Percentiles rank a stretch among this genome's conserved stretches.
These are phyloP conservation scores for Wolfiporia cocos DNA, from an alignment of 1,284 basidiomycete species.

Conservation along the genomic window DNA sequence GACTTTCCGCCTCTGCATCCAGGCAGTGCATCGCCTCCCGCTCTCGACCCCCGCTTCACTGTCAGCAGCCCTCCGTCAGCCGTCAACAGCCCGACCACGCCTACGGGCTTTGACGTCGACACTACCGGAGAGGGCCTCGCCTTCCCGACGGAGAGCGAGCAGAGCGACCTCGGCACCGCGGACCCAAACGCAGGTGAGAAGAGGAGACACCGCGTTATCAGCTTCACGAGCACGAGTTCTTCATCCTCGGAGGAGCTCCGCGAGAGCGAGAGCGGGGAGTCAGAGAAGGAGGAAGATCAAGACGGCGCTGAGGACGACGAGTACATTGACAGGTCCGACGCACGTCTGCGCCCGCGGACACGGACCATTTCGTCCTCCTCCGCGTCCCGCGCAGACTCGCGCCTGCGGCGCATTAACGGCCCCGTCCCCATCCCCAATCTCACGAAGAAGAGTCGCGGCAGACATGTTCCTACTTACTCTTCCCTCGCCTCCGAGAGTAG, in stretches of 20 bases:
- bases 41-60: conserved; percentile 21
- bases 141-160: too few species aligned
- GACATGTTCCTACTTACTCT: conserved; percentile 58
- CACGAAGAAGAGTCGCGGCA: conserved; percentile 67
- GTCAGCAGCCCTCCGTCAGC: conserved; percentile 5
- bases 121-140: too few species aligned
- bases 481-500: conserved; percentile 33
- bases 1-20: conserved; percentile 17
- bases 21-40: conserved; percentile 9
- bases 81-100: conserved; percentile 6
- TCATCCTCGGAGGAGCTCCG: conserved; percentile 9
- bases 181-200: too few species aligned
- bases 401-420: conserved; percentile 28
- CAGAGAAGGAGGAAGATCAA: conserved; percentile 21
- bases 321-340: conserved; percentile 26
- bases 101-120: too few species aligned
- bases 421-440: conserved; percentile 69
- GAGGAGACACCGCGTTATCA: conserved; percentile 17
- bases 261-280: conserved; percentile 20
- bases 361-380: conserved; percentile 11
- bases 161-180: too few species aligned
- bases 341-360: conserved; percentile 21
- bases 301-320: conserved; percentile 24
- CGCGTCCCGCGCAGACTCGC: conserved; percentile 6
- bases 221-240: conserved; percentile 20